phyloP scores from a whole-genome alignment of 208 protist species.

The Leptomonas pyrrhocoris region DNA sequence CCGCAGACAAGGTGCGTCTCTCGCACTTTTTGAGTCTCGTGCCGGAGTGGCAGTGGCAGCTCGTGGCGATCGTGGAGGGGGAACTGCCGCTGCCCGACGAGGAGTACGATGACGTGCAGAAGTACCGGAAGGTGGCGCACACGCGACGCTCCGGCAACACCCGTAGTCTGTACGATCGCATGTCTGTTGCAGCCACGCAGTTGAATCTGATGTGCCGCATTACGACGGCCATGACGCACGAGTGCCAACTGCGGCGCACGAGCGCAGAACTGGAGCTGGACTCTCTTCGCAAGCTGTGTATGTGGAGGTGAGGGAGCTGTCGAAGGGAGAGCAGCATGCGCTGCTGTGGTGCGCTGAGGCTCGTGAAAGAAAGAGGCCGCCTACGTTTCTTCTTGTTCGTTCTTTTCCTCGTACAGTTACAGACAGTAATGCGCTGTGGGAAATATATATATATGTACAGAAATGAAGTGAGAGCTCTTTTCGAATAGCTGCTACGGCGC shows the following conservation, averaged over 20 bases:
- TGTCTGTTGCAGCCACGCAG: constrained; percentile 42
- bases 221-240: constrained; percentile 34
- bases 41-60: constrained; percentile 77
- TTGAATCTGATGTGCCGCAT: constrained; percentile 43
- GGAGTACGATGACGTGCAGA: constrained; percentile 80
- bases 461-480: no score
- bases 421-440: no score
- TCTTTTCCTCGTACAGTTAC: no score
- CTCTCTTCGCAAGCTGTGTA: constrained; percentile 35
- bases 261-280: constrained; percentile 49
- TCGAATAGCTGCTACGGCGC: no score
- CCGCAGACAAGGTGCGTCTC: constrained; percentile 57
- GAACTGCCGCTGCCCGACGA: constrained; percentile 74
- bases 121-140: constrained; percentile 65
- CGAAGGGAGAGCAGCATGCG: neutral
- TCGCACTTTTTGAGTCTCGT: constrained; percentile 78
- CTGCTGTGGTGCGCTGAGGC: neutral
- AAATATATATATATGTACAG: no score
- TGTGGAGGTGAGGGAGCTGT: constrained; percentile 17
- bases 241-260: constrained; percentile 35
- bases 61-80: constrained; percentile 65
- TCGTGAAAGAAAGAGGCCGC: no score
- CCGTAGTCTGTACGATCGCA: constrained; percentile 53
- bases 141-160: constrained; percentile 66
- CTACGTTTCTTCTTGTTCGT: no score